Conservation (phyloP, 176 grass and related monocot genomes). For the Otatea glauca region DNA sequence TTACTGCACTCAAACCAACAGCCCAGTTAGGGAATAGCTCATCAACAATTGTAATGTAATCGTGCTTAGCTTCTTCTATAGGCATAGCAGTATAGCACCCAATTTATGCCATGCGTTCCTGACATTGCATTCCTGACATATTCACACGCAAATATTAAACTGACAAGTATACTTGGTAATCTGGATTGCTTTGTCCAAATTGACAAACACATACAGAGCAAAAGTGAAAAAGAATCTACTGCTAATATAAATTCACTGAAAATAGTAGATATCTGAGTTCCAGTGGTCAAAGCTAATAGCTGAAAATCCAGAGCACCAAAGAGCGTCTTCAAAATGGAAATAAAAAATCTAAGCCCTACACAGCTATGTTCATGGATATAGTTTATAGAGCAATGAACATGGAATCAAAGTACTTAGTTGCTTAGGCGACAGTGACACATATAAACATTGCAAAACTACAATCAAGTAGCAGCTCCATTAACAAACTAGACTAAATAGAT, state of each 20-base stretch:
- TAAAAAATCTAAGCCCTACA: too few species aligned
- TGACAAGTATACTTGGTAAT: slow-evolving; percentile 12
- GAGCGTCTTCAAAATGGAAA: too few species aligned
- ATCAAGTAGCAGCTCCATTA: too few species aligned
- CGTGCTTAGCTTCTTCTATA: slow-evolving; percentile 91
- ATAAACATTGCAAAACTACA: too few species aligned
- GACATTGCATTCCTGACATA: slow-evolving; percentile 30
- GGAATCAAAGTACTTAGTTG: too few species aligned
- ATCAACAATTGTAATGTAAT: slow-evolving; percentile 79
- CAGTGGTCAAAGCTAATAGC: not conserved
- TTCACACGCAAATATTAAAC: slow-evolving; percentile 12
- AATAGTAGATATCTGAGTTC: not conserved
- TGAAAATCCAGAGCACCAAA: not conserved
- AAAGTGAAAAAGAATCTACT: not conserved
- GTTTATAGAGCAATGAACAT: too few species aligned
- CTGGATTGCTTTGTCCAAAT: not conserved
- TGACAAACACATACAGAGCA: not conserved
- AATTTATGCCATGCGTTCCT: slow-evolving; percentile 97
- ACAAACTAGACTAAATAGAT: too few species aligned
- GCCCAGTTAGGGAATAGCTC: slow-evolving; percentile 86
- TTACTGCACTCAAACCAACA: slow-evolving; percentile 55
- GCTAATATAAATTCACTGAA: too few species aligned
- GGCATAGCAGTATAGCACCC: slow-evolving; percentile 88
- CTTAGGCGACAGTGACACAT: too few species aligned
- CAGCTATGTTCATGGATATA: too few species aligned